phyloP scores from a whole-genome alignment of 306 rosid species.

The Erythrophleum fordii region DNA sequence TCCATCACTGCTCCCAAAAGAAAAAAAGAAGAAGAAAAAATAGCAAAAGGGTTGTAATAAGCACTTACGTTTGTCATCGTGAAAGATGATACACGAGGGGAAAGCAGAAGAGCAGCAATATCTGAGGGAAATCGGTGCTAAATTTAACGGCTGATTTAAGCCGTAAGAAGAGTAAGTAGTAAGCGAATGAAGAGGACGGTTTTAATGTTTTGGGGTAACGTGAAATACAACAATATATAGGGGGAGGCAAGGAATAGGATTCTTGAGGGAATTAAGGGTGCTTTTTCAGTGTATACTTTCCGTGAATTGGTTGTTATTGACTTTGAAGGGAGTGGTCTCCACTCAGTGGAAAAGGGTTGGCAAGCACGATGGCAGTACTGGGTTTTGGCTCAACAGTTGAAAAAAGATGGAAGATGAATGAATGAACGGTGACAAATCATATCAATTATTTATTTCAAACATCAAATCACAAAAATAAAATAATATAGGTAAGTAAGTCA shows the following conservation, averaged over 20 bases:
- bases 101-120: not conserved
- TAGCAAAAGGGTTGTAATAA: not conserved
- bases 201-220: slow-evolving; percentile 19
- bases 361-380: not conserved
- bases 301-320: slow-evolving; percentile 29
- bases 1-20: not conserved
- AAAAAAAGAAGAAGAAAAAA: not conserved
- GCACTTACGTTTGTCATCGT: slow-evolving; percentile 63
- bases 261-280: too few relatives aligned
- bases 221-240: slow-evolving; percentile 31
- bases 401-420: not conserved
- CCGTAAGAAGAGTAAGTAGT: not conserved
- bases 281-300: too few relatives aligned
- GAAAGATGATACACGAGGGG: not conserved
- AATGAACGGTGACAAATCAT: not conserved
- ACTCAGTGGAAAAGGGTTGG: slow-evolving; percentile 11
- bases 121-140: not conserved
- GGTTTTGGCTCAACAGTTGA: not conserved
- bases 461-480: not conserved
- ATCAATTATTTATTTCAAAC: not conserved
- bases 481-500: not conserved
- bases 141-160: slow-evolving; percentile 3
- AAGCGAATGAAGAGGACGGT: not conserved
- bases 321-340: slow-evolving; percentile 36
- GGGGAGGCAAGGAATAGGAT: not conserved